Evolutionary conservation across 352 stramenopile genomes (phyloP).

Genomic region (Blastocystis sp.): DNA sequence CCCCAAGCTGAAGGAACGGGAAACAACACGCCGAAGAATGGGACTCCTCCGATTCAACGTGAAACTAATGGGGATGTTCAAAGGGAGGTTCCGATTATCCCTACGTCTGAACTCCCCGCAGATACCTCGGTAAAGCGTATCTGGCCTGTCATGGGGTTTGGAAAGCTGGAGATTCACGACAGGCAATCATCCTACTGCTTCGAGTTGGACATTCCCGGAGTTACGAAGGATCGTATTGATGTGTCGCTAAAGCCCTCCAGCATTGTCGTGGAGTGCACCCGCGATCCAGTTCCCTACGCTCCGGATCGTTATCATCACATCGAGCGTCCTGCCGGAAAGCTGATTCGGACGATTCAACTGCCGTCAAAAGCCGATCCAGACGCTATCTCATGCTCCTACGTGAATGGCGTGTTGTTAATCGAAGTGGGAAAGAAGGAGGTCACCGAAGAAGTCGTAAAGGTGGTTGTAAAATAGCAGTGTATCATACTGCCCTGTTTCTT

Average conservation of each 20-base stretch:
- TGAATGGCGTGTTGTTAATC: conserved; percentile 3
- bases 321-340: conserved; percentile 13
- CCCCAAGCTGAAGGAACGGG: not conserved
- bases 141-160: conserved; percentile 58
- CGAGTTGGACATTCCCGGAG: conserved; percentile 24
- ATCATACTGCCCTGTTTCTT: not conserved
- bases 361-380: conserved; percentile 32
- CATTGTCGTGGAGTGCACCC: conserved; percentile 46
- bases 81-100: no score
- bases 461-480: conserved; percentile 11
- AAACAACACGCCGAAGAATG: not conserved
- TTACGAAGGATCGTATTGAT: conserved; percentile 43
- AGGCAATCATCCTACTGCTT: not conserved
- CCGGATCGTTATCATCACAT: not conserved
- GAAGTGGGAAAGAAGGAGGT: not conserved
- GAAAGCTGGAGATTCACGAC: conserved; percentile 30
- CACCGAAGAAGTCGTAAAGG: not conserved
- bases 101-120: no score
- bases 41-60: no score
- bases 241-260: conserved; percentile 18
- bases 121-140: not conserved
- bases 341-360: conserved; percentile 40
- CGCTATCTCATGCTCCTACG: conserved; percentile 26
- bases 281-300: not conserved
- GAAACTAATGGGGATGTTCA: no score